A percentile compares a stretch with the other conserved stretches of the same genome.
Evolutionary conservation across 164 flowering plant genomes (phyloP).

Genomic region (Vitis riparia): DNA sequence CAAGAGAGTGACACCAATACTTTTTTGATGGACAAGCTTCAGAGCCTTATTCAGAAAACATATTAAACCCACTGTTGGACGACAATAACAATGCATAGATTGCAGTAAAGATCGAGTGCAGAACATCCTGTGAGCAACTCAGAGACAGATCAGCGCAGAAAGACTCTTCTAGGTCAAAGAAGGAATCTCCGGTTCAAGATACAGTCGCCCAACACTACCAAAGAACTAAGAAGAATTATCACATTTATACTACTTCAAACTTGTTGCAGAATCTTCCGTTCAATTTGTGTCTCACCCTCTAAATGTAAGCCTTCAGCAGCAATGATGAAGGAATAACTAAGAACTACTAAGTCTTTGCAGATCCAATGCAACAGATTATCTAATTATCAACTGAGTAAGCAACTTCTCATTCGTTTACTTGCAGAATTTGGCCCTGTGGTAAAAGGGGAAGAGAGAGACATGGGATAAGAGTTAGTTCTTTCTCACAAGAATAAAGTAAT

Average conservation of each 20-base stretch:
- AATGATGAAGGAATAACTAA: slow-evolving; percentile 18
- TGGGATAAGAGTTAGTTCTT: background rate
- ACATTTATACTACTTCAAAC: slow-evolving; percentile 19
- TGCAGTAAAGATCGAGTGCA: slow-evolving; percentile 8
- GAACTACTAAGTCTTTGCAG: slow-evolving; percentile 26
- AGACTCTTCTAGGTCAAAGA: slow-evolving; percentile 8
- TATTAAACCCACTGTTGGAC: slow-evolving; percentile 17
- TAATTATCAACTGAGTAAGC: slow-evolving; percentile 24
- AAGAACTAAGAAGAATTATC: slow-evolving; percentile 7
- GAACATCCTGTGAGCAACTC: slow-evolving; percentile 29
- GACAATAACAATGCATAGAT: slow-evolving; percentile 10
- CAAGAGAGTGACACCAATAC: slow-evolving; percentile 21
- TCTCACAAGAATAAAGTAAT: background rate
- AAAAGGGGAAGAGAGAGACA: slow-evolving; percentile 2
- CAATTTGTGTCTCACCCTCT: slow-evolving; percentile 10
- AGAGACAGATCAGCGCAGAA: slow-evolving; percentile 13
- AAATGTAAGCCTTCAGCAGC: slow-evolving; percentile 25
- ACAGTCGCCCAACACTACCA: slow-evolving; percentile 10
- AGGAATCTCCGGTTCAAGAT: slow-evolving; percentile 5
- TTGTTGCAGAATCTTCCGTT: slow-evolving; percentile 18
- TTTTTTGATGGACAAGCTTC: slow-evolving; percentile 38
- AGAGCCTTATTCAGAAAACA: slow-evolving; percentile 44
- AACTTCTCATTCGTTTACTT: slow-evolving; percentile 18
- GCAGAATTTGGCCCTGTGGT: slow-evolving; percentile 53
- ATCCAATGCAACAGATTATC: slow-evolving; percentile 14